Base-by-base conservation (phyloP, 2,329 filamentous ascomycete genomes). In the Aspergillus terreus region DNA sequence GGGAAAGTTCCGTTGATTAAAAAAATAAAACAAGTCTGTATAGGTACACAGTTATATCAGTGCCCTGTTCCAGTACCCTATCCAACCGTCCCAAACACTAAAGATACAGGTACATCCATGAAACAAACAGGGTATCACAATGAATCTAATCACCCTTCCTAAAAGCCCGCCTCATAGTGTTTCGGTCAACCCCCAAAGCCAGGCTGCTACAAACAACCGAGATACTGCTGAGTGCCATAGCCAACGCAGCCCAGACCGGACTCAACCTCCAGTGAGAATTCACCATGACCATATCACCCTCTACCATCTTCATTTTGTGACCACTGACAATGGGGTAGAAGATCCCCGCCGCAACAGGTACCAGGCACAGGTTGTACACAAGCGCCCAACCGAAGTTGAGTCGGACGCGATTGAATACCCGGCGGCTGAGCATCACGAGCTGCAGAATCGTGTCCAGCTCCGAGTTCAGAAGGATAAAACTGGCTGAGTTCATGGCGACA, bases 161-260 rank as follows among this genome's bases (percentile, higher is more conserved):
- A 44, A 65, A 23, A 9, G 63, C 12, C 38, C 47, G 61, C 49
- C 47, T 58, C 6, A 67, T 45, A 30, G 47, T 58, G 40, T 54
- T 60, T 46, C 58, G 58, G 42, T 71, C 68, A 56, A 74, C 79
- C 66, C 85, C 82, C 73, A 96, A 71, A 46, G 84, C 78, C 63
- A 96, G 71, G 73, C 88, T 92, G 68, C 90, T 95, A 65, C 83
- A 73, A 46, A 96, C 87, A 43, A 97, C 92, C 64, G 88, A 94
- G 59, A 96, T 85, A 69, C 88, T 92, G 71, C 91, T 96, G 69
- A 92, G 71, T 23, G 92, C 92, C 92, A 96, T 97, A 1, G 92
- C 92, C 67, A 96, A 72, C 58, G 85, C 87, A 4, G 92, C 92
- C 92, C 92, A 96, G 5, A 78, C 76, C 1, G 77, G 77, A 56